Evolutionary conservation across 495 filamentous ascomycete species (phyloP), one percentile per base, ranked within the genome.

Genomic region (Recurvomyces mirabilis): DNA sequence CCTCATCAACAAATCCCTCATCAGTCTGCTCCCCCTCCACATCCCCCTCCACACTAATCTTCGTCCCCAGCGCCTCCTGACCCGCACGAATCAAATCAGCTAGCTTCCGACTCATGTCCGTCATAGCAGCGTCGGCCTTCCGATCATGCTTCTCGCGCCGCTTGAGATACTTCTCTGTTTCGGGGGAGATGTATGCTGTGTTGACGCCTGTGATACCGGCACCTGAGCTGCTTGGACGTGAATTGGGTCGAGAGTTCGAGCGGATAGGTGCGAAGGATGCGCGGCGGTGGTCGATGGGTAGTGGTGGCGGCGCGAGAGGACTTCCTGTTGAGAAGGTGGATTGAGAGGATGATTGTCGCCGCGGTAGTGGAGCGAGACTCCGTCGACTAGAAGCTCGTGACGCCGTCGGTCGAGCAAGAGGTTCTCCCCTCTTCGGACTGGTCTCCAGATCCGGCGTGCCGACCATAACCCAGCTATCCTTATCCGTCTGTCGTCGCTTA

Each of bases 11-110:
- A 43, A 51, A 56, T 22, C 49, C 49, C 30, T 54, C 54, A 18
- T 57, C 54, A 41, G 30, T 30, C 31, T 51, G 33, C 34, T 55
- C 52, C n/a, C 40, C 51, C 19, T 29, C 47, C 13, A 41, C 50
- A 9, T 44, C 41, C 11, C 38, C 47, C 39, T 68, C 67, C 35
- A 96, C 72, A 55, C 85, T 80, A 14, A 87, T 69, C 38, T 68
- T 87, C 24, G 84, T 82, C 10, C 84, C 86, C 17, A 95, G 56
- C 11, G 91, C 91, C 56, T 91, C 83, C 57, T 79, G 82, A 0
- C 87, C 91, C 60, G 95, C 79, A 6, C 78, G 62, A 32, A 98
- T 93, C 84, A 98, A 85, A 23, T 72, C 78, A 53, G 81, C 75
- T 20, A 95, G 63, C 53, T 79, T 77, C 28, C 75, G 69, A 56